These are phyloP conservation scores for Herpomyces periplanetae DNA, from an alignment of 2,329 filamentous ascomycete species.

Conservation along the genomic window DNA sequence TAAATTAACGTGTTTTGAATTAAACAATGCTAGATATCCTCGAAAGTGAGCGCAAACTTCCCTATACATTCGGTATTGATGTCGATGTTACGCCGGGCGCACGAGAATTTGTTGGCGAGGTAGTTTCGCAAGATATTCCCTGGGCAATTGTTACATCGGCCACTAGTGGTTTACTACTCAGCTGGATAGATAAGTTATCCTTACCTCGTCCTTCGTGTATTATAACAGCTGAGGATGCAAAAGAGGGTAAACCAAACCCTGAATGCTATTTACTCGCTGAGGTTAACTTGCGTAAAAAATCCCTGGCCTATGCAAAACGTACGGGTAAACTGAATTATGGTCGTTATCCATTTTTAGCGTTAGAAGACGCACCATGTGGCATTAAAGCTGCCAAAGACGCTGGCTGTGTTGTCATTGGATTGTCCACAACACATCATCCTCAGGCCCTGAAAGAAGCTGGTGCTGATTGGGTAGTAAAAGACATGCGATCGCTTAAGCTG, in stretches of 20 bases:
- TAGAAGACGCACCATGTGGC: constrained; percentile 64
- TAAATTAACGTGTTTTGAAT: too few species aligned
- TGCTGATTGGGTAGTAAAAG: constrained; percentile 57
- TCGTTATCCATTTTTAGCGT: too few species aligned
- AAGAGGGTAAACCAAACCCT: constrained; percentile 35
- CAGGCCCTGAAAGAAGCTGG: constrained; percentile 28
- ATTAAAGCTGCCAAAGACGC: constrained; percentile 48
- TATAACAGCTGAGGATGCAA: constrained; percentile 34
- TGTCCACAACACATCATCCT: constrained; percentile 42
- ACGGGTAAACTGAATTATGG: too few species aligned
- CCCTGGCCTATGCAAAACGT: too few species aligned
- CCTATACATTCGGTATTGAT: constrained; percentile 30
- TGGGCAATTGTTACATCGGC: constrained; percentile 62
- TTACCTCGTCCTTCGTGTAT: constrained; percentile 24
- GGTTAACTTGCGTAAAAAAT: too few species aligned
- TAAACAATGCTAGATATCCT: constrained; percentile 20
- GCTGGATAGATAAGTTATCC: constrained; percentile 26
- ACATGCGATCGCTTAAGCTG: constrained; percentile 31
- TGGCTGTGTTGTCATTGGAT: constrained; percentile 43
- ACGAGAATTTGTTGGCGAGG: constrained; percentile 21
- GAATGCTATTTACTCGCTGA: constrained; percentile 29
- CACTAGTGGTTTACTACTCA: constrained; percentile 21
- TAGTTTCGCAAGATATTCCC: constrained; percentile 20
- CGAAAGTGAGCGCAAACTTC: constrained; percentile 35
- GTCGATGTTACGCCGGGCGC: constrained; percentile 59